Percentiles rank a stretch among this genome's conserved stretches.
Conservation (phyloP, 257 asterid genomes). For the Euphrasia confusa region DNA sequence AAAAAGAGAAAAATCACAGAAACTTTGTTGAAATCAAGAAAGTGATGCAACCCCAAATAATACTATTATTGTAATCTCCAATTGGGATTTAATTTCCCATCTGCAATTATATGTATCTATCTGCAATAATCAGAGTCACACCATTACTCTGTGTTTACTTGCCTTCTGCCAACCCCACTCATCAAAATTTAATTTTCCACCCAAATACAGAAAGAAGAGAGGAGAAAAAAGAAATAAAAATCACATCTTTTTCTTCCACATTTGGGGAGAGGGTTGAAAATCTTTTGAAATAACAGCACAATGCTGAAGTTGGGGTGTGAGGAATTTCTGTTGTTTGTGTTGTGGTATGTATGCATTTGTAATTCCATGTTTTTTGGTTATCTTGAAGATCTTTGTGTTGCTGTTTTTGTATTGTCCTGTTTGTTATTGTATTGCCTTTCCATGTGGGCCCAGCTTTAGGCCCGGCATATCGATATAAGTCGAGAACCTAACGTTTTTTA, state of each 20-base stretch:
- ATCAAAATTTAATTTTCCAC: conserved; percentile 22
- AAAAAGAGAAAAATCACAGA: too few relatives aligned
- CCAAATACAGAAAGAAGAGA: conserved; percentile 22
- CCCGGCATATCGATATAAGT: too few relatives aligned
- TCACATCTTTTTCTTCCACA: conserved; percentile 30
- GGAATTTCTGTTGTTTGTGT: conserved; percentile 3
- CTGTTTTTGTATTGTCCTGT: background rate
- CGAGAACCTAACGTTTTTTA: too few relatives aligned
- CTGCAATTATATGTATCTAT: background rate
- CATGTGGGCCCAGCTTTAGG: background rate
- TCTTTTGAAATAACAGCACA: background rate
- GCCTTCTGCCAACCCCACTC: conserved; percentile 24
- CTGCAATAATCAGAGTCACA: background rate
- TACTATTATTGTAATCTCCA: conserved; percentile 18
- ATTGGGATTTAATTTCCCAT: conserved; percentile 19
- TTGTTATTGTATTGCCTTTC: background rate
- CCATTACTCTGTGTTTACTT: conserved; percentile 13
- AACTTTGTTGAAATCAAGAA: background rate
- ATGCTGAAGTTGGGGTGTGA: conserved; percentile 13
- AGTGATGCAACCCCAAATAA: background rate
- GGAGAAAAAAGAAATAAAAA: conserved; percentile 17
- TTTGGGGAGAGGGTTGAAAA: background rate
- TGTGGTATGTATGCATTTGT: conserved; percentile 9
- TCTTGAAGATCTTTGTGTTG: conserved; percentile 11
- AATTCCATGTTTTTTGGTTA: background rate